These are phyloP conservation scores for Nicotiana obtusifolia DNA, from an alignment of 257 asterid species.

Conservation along the genomic window DNA sequence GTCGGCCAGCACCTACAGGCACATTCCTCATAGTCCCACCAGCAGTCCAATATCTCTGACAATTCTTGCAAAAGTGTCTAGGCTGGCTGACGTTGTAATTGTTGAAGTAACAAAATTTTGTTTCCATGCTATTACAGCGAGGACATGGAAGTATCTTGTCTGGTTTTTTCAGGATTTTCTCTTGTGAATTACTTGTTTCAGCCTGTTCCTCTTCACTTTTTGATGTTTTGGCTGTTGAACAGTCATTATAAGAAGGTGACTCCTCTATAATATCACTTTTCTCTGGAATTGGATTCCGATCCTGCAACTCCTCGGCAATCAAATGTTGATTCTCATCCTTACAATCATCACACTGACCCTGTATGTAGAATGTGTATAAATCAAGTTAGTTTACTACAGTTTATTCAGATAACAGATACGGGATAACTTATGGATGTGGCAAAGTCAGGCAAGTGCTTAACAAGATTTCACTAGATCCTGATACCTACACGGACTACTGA, in stretches of 20 bases:
- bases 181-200: slow-evolving; percentile 50
- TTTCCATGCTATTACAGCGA: slow-evolving; percentile 96
- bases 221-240: slow-evolving; percentile 27
- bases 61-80: slow-evolving; percentile 91
- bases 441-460: neutral
- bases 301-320: slow-evolving; percentile 32
- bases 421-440: neutral
- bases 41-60: slow-evolving; percentile 99
- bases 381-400: neutral
- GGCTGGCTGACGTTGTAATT: slow-evolving; percentile 95
- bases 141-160: slow-evolving; percentile 93
- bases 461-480: slow-evolving; percentile 3
- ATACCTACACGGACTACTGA: neutral
- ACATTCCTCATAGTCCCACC: slow-evolving; percentile 98
- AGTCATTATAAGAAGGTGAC: slow-evolving; percentile 29
- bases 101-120: slow-evolving; percentile 92
- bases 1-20: slow-evolving; percentile 96
- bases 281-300: slow-evolving; percentile 21
- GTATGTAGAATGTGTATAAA: slow-evolving; percentile 32
- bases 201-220: slow-evolving; percentile 50
- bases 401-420: neutral
- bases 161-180: slow-evolving; percentile 68
- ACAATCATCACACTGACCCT: slow-evolving; percentile 21
- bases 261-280: slow-evolving; percentile 28
- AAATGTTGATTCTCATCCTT: slow-evolving; percentile 28